phyloP scores from a whole-genome alignment of 129 eudicot species.

The Heracleum sosnowskyi region DNA sequence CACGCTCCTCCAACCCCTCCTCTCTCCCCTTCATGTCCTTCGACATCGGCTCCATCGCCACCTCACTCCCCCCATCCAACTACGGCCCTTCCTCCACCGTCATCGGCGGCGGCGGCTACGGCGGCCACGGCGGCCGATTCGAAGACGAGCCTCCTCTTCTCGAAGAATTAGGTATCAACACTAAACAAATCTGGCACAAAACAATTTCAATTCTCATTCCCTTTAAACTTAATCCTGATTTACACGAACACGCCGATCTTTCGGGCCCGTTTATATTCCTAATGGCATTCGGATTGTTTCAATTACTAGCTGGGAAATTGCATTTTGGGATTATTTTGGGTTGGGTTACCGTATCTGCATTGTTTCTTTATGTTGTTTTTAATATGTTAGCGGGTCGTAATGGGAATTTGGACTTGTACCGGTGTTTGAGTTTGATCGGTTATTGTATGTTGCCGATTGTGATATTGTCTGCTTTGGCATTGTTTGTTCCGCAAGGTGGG shows the following conservation, averaged over 20 bases:
- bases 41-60: constrained; percentile 47
- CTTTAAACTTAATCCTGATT: constrained; percentile 43
- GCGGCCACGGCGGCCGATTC: constrained; percentile 28
- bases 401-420: constrained; percentile 70
- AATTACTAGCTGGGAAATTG: constrained; percentile 68
- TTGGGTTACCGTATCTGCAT: constrained; percentile 65
- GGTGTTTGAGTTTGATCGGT: constrained; percentile 73
- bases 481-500: constrained; percentile 82
- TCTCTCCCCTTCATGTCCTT: constrained; percentile 73
- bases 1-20: constrained; percentile 42
- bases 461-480: constrained; percentile 46
- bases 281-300: constrained; percentile 76
- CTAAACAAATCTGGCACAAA: constrained; percentile 74
- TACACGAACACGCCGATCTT: constrained; percentile 74
- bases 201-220: constrained; percentile 66
- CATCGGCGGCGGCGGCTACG: constrained; percentile 26
- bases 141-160: constrained; percentile 93
- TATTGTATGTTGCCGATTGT: constrained; percentile 81
- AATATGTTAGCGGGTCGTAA: constrained; percentile 79
- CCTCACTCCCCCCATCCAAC: constrained; percentile 48
- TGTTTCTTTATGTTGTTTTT: constrained; percentile 61
- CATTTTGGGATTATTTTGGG: constrained; percentile 82
- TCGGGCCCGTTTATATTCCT: constrained; percentile 72
- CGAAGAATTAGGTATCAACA: constrained; percentile 84
- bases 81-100: constrained; percentile 44